phyloP scores from a whole-genome alignment of 345 rosid species.

The Aurinia saxatilis region DNA sequence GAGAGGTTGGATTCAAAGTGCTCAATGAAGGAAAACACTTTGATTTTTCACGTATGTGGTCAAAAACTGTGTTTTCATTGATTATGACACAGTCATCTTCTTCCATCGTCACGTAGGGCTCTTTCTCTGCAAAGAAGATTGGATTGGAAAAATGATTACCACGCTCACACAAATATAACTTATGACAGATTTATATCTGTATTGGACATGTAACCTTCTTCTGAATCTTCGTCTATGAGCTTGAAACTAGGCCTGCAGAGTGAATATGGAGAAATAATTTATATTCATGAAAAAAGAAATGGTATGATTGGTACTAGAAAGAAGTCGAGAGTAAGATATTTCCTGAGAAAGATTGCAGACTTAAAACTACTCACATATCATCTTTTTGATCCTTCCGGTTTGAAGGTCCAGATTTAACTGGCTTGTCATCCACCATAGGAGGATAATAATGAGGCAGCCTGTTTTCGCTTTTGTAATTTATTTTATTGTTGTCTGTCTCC shows the following conservation, averaged over 20 bases:
- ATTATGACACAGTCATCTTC: constrained; percentile 45
- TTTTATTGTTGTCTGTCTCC: constrained; percentile 30
- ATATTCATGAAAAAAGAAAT: not conserved
- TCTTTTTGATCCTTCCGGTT: constrained; percentile 13
- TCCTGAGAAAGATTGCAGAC: not conserved
- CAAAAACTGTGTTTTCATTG: constrained; percentile 56
- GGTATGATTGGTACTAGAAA: not conserved
- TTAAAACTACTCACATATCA: constrained; percentile 13
- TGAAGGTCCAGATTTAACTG: constrained; percentile 22
- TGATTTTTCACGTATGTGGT: constrained; percentile 79
- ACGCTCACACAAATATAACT: not conserved
- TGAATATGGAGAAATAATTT: not conserved
- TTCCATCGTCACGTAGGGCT: constrained; percentile 30
- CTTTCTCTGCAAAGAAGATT: constrained; percentile 25
- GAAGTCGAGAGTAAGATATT: not conserved
- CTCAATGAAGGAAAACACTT: constrained; percentile 52
- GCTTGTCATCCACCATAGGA: constrained; percentile 35
- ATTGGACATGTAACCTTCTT: constrained; percentile 42
- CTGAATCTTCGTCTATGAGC: constrained; percentile 78
- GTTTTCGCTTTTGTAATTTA: constrained; percentile 24
- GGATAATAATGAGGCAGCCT: constrained; percentile 35
- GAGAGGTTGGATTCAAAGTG: constrained; percentile 33
- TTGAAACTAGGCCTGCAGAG: constrained; percentile 80
- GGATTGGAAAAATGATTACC: constrained; percentile 9
- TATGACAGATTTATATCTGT: not conserved